Base-by-base conservation (phyloP, 495 filamentous ascomycete species). In the Rostrohypoxylon terebratum region DNA sequence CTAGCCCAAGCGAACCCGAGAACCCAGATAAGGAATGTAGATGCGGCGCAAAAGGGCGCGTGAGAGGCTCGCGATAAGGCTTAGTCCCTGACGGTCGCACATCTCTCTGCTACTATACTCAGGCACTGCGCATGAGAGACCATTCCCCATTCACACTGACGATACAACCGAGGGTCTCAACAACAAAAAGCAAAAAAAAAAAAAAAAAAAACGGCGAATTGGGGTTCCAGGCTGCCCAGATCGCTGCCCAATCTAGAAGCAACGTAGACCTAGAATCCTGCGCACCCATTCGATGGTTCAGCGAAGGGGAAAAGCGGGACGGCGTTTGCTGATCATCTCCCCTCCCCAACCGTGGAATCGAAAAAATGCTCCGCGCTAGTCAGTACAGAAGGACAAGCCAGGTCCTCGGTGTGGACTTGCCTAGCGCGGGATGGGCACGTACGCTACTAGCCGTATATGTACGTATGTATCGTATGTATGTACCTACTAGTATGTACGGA, bases 401-500 rank as follows among this genome's bases (percentile, higher is more conserved):
- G 68, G 36, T 44, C 63, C 57, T 47, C 16, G 31, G 33, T 62
- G 33, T 62, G 58, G 8, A 34, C 48, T 20, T 61, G 48, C 47
- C 31, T 73, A 62, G 66, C 57, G 71, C 64, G 57, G 66, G 71
- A 73, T 73, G 60, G 51, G 60, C 59, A 71, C 45, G 61, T 25
- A 70, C 34, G 66, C 55, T 59, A 51, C 42, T 44, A 38, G 8
- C 28, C 6, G 28, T 28, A 5, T 28, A 28, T 1, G 25, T 28
- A 28, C 6, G 28, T 28, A 28, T 28, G 28, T 28, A 28, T 28
- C 3, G 28, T 28, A 28, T 5, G 28, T 28, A 28, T 28, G 28
- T 28, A 28, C n/a, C n/a, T n/a, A n/a, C n/a, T 28, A 28, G 28
- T 3, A 28, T 28, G 28, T 28, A 28, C 28, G 28, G 28, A 28